Conservation (phyloP, 2,329 filamentous ascomycete genomes). For the Alternaria brassicicola region DNA sequence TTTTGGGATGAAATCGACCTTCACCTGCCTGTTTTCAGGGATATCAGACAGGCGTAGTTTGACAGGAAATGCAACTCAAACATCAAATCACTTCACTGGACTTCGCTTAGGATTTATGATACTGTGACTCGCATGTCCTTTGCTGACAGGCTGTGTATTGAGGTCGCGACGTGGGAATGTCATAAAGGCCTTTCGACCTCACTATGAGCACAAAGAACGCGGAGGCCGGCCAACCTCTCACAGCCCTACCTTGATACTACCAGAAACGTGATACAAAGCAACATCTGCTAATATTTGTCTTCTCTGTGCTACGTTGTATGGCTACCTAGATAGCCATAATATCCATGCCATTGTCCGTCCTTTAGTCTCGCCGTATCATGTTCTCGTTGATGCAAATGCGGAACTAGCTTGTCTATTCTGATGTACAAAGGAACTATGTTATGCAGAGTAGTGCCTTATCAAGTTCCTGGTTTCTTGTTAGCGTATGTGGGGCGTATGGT, state of each 20-base stretch:
- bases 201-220: background rate
- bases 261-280: no score
- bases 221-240: no score
- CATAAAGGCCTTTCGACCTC: background rate
- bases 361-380: no score
- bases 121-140: no score
- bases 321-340: background rate
- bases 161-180: background rate
- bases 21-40: background rate
- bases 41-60: background rate
- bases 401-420: no score
- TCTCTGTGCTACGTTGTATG: background rate
- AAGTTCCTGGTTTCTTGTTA: no score
- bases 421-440: no score
- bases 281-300: no score
- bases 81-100: background rate
- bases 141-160: background rate
- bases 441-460: no score
- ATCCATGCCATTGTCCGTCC: background rate
- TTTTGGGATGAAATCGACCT: background rate
- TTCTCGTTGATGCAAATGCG: no score
- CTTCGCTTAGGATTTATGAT: background rate
- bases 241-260: no score
- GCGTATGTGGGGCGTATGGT: background rate
- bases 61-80: background rate